Percentiles rank a stretch among this genome's conserved stretches.
Evolutionary conservation across 2,329 filamentous ascomycete species (phyloP).

Genomic region (Juglanconis oblonga): DNA sequence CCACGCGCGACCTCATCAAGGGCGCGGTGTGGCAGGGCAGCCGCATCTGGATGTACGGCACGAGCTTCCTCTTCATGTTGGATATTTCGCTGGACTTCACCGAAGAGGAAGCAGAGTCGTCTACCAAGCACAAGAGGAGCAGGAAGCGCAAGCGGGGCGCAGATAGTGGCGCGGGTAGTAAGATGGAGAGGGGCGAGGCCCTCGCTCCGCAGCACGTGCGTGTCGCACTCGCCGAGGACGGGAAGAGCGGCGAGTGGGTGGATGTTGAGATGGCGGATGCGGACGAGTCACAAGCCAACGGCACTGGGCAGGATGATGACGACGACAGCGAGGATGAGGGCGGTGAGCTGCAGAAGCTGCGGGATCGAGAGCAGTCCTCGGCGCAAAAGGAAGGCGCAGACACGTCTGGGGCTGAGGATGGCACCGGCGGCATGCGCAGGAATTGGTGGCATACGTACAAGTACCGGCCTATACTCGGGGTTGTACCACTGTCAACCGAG

Average conservation of each 20-base stretch:
- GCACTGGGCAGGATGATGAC: constrained; percentile 35
- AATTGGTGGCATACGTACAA: constrained; percentile 82
- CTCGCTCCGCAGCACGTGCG: constrained; percentile 43
- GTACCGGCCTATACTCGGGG: constrained; percentile 87
- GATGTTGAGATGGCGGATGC: constrained; percentile 32
- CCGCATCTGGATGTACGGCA: constrained; percentile 84
- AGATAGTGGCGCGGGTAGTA: constrained; percentile 51
- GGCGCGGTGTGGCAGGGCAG: constrained; percentile 79
- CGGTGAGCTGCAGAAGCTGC: constrained; percentile 27
- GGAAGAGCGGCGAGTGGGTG: constrained; percentile 37
- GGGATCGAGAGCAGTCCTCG: constrained; percentile 33
- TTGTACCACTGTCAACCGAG: constrained; percentile 43
- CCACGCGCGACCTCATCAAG: constrained; percentile 76
- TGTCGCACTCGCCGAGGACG: constrained; percentile 31
- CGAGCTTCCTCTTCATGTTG: constrained; percentile 87
- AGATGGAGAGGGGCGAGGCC: constrained; percentile 42
- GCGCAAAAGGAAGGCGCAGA: constrained; percentile 32
- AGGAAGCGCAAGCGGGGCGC: constrained; percentile 55
- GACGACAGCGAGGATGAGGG: constrained; percentile 35
- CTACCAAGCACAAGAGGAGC: constrained; percentile 31
- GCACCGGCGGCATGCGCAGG: constrained; percentile 23
- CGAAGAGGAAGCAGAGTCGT: constrained; percentile 29
- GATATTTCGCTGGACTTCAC: constrained; percentile 72
- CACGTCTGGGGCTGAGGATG: constrained; percentile 28
- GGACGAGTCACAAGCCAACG: constrained; percentile 23